Conservation (phyloP, 305 asterid species). For the Solanum chacoense region DNA sequence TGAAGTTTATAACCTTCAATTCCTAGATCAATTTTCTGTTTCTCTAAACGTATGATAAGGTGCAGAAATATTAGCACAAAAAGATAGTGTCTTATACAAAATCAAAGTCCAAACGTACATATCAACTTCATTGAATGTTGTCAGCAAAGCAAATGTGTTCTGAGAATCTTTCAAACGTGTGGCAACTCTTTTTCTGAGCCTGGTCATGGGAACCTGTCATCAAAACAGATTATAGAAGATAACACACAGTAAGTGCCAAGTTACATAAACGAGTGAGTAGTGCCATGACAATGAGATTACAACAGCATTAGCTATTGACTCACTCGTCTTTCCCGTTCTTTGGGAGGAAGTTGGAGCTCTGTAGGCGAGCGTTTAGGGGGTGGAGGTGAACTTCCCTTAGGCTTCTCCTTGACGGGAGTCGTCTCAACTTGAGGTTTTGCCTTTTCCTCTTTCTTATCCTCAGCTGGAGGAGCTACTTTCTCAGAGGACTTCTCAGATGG, state of each 20-base stretch:
- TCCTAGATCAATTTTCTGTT: background rate
- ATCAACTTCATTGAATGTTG: conserved; percentile 97
- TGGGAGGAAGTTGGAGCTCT: conserved; percentile 95
- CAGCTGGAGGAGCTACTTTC: conserved; percentile 43
- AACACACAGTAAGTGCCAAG: background rate
- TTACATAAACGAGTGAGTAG: background rate
- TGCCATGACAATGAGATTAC: background rate
- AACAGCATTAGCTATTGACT: conserved; percentile 10
- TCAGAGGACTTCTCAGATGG: conserved; percentile 70
- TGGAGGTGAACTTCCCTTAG: conserved; percentile 35
- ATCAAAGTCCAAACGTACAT: conserved; percentile 45
- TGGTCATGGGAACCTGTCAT: conserved; percentile 88
- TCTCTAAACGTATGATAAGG: background rate
- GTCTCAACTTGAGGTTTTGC: conserved; percentile 44
- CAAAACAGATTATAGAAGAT: conserved; percentile 1
- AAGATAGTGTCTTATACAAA: background rate
- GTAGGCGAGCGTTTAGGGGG: conserved; percentile 58
- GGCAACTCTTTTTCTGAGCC: conserved; percentile 91
- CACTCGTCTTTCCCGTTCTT: conserved; percentile 93
- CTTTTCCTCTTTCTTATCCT: conserved; percentile 45
- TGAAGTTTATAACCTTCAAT: background rate
- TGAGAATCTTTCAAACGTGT: conserved; percentile 95
- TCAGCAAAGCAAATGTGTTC: conserved; percentile 88
- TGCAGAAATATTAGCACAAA: background rate
- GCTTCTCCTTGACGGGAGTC: conserved; percentile 41